These are phyloP conservation scores for Rhodocollybia butyracea DNA, from an alignment of 768 basidiomycete genomes.

Conservation along the genomic window DNA sequence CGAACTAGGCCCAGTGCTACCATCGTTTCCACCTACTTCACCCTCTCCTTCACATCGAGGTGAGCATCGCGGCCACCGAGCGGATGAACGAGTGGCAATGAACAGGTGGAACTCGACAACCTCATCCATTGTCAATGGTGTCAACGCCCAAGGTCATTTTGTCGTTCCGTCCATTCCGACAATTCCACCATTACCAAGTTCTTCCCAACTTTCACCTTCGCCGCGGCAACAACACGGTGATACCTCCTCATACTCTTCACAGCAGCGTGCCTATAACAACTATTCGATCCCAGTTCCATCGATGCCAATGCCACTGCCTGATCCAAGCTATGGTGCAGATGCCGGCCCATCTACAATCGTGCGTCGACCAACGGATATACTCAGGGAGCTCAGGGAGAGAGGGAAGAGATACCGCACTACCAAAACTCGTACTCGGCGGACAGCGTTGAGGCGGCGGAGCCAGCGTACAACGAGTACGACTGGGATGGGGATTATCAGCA, in stretches of 20 bases:
- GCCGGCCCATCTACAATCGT: not conserved
- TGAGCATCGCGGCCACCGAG: not conserved
- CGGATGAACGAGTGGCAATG: not conserved
- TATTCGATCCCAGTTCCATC: not conserved
- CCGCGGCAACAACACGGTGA: too few relatives aligned
- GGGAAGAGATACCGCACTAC: not conserved
- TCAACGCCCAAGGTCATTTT: not conserved
- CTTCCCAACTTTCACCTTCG: not conserved
- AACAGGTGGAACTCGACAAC: constrained; percentile 2
- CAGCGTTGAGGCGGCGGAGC: not conserved
- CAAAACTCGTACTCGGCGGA: too few relatives aligned
- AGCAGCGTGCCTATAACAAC: too few relatives aligned
- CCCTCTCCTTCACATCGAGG: not conserved
- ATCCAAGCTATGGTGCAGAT: not conserved
- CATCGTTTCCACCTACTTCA: not conserved
- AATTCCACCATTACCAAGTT: not conserved
- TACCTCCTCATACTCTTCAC: too few relatives aligned
- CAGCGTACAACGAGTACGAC: too few relatives aligned
- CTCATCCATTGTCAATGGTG: not conserved
- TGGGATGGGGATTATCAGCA: constrained; percentile 1
- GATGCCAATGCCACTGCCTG: not conserved
- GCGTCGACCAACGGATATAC: not conserved
- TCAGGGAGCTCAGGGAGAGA: not conserved
- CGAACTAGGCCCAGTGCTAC: not conserved
- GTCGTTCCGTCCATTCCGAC: not conserved